Evolutionary conservation across 768 basidiomycete genomes (phyloP).

Genomic region (Agaricus sinodeliciosus): DNA sequence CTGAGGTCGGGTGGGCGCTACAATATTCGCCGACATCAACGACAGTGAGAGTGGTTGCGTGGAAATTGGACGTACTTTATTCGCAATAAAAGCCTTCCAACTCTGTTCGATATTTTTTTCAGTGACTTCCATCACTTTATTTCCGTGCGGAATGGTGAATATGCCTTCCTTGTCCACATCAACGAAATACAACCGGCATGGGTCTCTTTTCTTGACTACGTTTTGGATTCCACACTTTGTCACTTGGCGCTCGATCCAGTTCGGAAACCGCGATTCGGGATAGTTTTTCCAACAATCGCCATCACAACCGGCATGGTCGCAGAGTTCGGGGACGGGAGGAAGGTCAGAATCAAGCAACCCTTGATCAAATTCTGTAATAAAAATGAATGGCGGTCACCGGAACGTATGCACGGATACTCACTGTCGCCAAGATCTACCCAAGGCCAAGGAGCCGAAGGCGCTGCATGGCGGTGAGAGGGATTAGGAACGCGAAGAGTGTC

Average conservation of each 20-base stretch:
- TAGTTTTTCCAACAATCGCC: slow-evolving; percentile 29
- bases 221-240: slow-evolving; percentile 27
- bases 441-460: slow-evolving; percentile 43
- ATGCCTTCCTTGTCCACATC: slow-evolving; percentile 32
- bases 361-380: slow-evolving; percentile 17
- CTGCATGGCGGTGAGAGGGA: slow-evolving; percentile 38
- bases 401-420: neutral
- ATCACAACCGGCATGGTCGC: slow-evolving; percentile 22
- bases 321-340: slow-evolving; percentile 22
- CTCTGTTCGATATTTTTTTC: slow-evolving; percentile 21
- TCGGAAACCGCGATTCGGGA: slow-evolving; percentile 38
- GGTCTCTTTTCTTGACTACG: neutral
- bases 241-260: slow-evolving; percentile 42
- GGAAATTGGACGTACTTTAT: slow-evolving; percentile 23
- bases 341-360: slow-evolving; percentile 18
- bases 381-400: neutral
- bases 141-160: slow-evolving; percentile 25
- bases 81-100: slow-evolving; percentile 31
- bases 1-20: slow-evolving; percentile 31
- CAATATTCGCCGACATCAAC: neutral
- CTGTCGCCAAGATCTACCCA: slow-evolving; percentile 5
- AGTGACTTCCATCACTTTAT: slow-evolving; percentile 10
- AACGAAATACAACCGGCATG: slow-evolving; percentile 25
- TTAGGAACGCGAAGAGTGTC: slow-evolving; percentile 19
- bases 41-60: neutral